Percentiles rank a stretch among this genome's conserved stretches.
Conservation (phyloP, 2,329 filamentous ascomycete genomes). For the Coniochaeta ligniaria region DNA sequence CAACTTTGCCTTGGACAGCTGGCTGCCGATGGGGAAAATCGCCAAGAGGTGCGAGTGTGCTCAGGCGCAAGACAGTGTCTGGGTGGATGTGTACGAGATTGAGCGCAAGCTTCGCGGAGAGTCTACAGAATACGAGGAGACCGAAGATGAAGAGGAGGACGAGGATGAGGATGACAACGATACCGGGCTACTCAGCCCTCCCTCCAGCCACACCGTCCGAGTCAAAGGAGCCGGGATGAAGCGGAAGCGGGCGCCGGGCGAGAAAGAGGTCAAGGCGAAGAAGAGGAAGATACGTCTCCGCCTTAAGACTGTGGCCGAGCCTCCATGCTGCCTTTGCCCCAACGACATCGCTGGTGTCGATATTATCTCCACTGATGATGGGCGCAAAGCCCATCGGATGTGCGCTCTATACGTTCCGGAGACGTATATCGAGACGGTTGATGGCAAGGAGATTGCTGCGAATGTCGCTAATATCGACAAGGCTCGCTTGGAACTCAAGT, state of each 20-base stretch:
- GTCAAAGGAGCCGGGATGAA: constrained; percentile 56
- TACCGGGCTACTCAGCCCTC: constrained; percentile 71
- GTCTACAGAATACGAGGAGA: constrained; percentile 75
- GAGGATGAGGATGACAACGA: constrained; percentile 58
- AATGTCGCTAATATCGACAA: constrained; percentile 80
- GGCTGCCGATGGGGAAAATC: constrained; percentile 90
- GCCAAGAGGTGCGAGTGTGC: constrained; percentile 97
- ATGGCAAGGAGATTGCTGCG: constrained; percentile 65
- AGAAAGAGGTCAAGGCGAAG: constrained; percentile 42
- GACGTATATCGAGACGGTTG: constrained; percentile 71
- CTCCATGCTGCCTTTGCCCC: constrained; percentile 86
- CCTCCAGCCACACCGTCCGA: constrained; percentile 65
- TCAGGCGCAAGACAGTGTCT: constrained; percentile 91
- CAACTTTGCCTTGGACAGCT: constrained; percentile 93
- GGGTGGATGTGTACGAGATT: constrained; percentile 95
- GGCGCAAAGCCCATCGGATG: constrained; percentile 76
- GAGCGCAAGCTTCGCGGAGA: constrained; percentile 91
- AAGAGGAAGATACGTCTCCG: constrained; percentile 72
- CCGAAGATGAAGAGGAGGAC: constrained; percentile 63
- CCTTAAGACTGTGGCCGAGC: constrained; percentile 61
- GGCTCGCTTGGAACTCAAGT: constrained; percentile 84
- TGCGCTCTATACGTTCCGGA: constrained; percentile 91
- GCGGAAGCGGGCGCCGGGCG: constrained; percentile 50
- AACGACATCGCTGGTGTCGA: constrained; percentile 79
- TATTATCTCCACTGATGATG: constrained; percentile 81